phyloP scores from a whole-genome alignment of 768 basidiomycete species.

The Pleurotus eryngii region DNA sequence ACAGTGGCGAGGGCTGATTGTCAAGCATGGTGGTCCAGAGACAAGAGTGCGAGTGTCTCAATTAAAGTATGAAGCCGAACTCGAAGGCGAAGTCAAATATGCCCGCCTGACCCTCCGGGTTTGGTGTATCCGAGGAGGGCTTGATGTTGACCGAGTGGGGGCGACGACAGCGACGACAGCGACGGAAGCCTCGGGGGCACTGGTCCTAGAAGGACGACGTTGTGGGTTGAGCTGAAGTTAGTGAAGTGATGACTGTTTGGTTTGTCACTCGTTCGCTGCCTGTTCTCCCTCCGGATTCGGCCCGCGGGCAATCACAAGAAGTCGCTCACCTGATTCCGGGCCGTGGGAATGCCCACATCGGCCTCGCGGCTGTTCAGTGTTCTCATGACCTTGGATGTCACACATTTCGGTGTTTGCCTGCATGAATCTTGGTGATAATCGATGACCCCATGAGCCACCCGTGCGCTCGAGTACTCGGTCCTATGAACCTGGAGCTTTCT shows the following conservation, averaged over 20 bases:
- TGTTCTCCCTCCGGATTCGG: constrained; percentile 2
- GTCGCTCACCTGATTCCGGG: not conserved
- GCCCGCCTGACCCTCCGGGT: not conserved
- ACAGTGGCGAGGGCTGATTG: constrained; percentile 59
- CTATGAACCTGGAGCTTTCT: not conserved
- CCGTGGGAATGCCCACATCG: not conserved
- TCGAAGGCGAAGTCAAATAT: not conserved
- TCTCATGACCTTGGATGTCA: constrained; percentile 1
- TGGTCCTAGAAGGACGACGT: not conserved
- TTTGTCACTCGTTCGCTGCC: constrained; percentile 4
- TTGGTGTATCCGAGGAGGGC: not conserved
- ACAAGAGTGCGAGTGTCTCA: not conserved
- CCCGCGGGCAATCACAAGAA: constrained; percentile 6
- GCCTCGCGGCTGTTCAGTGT: not conserved
- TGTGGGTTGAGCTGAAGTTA: not conserved
- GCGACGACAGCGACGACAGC: not conserved
- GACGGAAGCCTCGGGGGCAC: not conserved
- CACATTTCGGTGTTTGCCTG: not conserved
- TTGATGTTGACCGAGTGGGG: not conserved
- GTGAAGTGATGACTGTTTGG: constrained; percentile 5
- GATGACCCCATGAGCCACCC: not conserved
- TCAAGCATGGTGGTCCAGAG: constrained; percentile 35
- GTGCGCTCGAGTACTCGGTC: not conserved
- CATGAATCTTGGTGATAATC: constrained; percentile 3
- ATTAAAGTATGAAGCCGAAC: not conserved